Conservation (phyloP, 768 basidiomycete species). For the Amanita fuliginea region DNA sequence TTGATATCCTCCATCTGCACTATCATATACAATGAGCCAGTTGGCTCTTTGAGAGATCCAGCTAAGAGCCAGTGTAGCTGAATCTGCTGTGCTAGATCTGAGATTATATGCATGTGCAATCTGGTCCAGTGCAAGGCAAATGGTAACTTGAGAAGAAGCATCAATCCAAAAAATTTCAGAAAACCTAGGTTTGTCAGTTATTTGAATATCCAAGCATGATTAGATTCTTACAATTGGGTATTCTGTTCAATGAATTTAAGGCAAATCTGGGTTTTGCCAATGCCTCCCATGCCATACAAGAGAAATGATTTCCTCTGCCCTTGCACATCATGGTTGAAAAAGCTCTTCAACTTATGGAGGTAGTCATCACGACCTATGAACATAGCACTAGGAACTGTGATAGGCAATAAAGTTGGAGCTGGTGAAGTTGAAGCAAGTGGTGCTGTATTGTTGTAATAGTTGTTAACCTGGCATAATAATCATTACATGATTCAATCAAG, state of each 20-base stretch:
- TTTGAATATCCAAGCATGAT: not conserved
- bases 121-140: slow-evolving; percentile 1
- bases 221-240: not conserved
- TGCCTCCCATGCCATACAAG: too few species aligned
- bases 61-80: slow-evolving; percentile 1
- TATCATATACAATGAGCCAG: slow-evolving; percentile 7
- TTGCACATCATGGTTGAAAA: not conserved
- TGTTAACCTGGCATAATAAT: too few species aligned
- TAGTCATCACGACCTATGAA: slow-evolving; percentile 7
- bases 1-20: not conserved
- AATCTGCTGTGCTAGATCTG: not conserved
- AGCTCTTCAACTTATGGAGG: slow-evolving; percentile 5
- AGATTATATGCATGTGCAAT: slow-evolving; percentile 5
- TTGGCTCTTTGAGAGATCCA: slow-evolving; percentile 8
- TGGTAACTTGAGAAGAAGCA: slow-evolving; percentile 10
- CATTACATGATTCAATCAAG: too few species aligned
- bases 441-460: too few species aligned
- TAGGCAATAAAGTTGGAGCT: too few species aligned
- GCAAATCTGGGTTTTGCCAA: too few species aligned
- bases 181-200: slow-evolving; percentile 6
- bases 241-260: not conserved
- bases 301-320: too few species aligned
- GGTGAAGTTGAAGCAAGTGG: too few species aligned
- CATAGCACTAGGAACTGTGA: too few species aligned
- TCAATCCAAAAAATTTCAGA: slow-evolving; percentile 15